Evolutionary conservation across 2,329 filamentous ascomycete species (phyloP).

Genomic region (Hortaea sp.): DNA sequence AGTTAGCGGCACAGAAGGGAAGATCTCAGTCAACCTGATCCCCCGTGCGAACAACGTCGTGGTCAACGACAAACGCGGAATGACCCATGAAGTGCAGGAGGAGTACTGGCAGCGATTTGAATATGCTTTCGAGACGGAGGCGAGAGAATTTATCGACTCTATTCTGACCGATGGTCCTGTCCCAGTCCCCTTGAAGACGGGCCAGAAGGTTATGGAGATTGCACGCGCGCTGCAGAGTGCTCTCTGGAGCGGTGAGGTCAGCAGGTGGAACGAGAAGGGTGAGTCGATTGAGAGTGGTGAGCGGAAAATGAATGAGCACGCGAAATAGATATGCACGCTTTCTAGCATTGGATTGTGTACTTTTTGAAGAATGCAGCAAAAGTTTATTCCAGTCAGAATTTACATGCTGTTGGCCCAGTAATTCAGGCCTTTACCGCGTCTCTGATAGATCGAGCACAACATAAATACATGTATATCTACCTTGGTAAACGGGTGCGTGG

Average conservation of each 20-base stretch:
- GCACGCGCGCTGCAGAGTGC: constrained; percentile 45
- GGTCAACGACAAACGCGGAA: constrained; percentile 23
- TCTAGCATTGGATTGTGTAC: neutral
- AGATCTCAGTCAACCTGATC: constrained; percentile 26
- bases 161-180: constrained; percentile 28
- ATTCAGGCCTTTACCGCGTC: no score
- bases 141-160: constrained; percentile 29
- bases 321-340: neutral
- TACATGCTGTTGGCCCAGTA: no score
- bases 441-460: no score
- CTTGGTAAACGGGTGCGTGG: no score
- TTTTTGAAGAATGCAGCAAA: neutral
- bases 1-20: constrained; percentile 32
- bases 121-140: constrained; percentile 31
- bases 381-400: no score
- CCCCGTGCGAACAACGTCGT: constrained; percentile 25
- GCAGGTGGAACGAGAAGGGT: constrained; percentile 29
- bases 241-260: constrained; percentile 43
- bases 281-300: constrained; percentile 1
- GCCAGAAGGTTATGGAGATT: constrained; percentile 29
- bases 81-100: constrained; percentile 27
- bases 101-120: constrained; percentile 34
- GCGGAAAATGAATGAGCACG: neutral
- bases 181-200: constrained; percentile 26
- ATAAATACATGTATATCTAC: no score